phyloP scores from a whole-genome alignment of 208 protist species.

The Trypanosoma melophagium region DNA sequence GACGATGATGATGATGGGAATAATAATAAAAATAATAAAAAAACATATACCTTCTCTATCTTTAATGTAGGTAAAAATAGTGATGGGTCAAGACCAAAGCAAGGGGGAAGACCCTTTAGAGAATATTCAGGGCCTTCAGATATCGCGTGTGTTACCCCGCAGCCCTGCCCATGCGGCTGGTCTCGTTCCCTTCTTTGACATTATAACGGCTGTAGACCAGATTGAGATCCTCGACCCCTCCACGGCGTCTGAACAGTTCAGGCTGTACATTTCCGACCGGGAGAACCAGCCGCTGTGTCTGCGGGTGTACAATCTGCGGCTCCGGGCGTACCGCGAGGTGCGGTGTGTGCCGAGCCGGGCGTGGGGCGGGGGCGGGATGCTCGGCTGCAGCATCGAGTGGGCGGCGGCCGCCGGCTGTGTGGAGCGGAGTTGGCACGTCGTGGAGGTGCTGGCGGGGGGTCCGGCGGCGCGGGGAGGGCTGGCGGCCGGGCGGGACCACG shows the following conservation, averaged over 20 bases:
- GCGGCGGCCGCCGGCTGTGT: conserved; percentile 25
- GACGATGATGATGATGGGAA: too few species aligned
- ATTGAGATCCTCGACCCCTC: conserved; percentile 22
- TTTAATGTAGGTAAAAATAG: not conserved
- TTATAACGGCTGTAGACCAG: conserved; percentile 77
- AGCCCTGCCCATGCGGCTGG: conserved; percentile 77
- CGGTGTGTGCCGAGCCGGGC: conserved; percentile 25
- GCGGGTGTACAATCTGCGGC: conserved; percentile 67
- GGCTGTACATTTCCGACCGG: conserved; percentile 44
- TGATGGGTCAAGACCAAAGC: conserved; percentile 60
- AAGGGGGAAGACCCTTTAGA: conserved; percentile 13
- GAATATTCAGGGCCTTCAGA: conserved; percentile 71
- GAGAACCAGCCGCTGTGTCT: conserved; percentile 46
- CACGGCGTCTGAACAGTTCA: conserved; percentile 47
- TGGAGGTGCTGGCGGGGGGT: conserved; percentile 55
- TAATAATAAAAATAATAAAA: not conserved
- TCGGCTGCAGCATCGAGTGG: conserved; percentile 90
- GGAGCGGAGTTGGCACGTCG: conserved; percentile 62
- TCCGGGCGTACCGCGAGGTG: conserved; percentile 63
- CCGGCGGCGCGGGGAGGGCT: conserved; percentile 52
- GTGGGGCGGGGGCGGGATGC: conserved; percentile 58
- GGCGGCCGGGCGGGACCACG: conserved; percentile 60
- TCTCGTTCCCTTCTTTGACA: conserved; percentile 87
- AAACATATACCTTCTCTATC: conserved; percentile 6
- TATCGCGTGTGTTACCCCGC: conserved; percentile 67